phyloP scores from a whole-genome alignment of 768 basidiomycete species.

The Calocera cornea region DNA sequence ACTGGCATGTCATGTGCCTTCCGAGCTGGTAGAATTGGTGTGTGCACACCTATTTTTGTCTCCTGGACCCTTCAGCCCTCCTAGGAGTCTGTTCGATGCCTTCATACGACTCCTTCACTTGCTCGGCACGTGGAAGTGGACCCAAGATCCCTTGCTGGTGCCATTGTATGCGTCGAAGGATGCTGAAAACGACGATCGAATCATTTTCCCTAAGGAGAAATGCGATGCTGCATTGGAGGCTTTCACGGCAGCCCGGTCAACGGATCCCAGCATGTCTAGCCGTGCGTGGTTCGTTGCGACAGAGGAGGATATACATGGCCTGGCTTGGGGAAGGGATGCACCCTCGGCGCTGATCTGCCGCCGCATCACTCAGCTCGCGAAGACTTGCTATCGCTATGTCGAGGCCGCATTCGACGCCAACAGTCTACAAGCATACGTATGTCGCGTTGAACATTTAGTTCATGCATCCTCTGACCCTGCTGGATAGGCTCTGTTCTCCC shows the following conservation, averaged over 20 bases:
- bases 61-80: conserved; percentile 26
- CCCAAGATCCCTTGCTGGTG: conserved; percentile 50
- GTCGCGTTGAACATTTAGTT: not conserved
- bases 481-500: conserved; percentile 64
- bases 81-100: conserved; percentile 24
- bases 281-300: conserved; percentile 67
- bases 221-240: conserved; percentile 20
- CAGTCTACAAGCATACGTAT: conserved; percentile 35
- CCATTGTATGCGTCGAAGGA: conserved; percentile 44
- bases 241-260: conserved; percentile 23
- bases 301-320: conserved; percentile 57
- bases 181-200: conserved; percentile 19
- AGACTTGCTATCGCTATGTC: conserved; percentile 54
- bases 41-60: conserved; percentile 66
- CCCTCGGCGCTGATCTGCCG: conserved; percentile 62
- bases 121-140: conserved; percentile 60
- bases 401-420: conserved; percentile 38
- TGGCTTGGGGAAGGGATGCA: conserved; percentile 57
- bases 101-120: conserved; percentile 62
- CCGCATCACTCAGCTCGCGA: conserved; percentile 57
- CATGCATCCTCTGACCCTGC: not conserved
- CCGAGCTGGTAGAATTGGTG: conserved; percentile 74
- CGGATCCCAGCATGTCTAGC: conserved; percentile 27
- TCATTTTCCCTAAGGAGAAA: conserved; percentile 22
- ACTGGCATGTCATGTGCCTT: conserved; percentile 53